These are phyloP conservation scores for Beauveria sp. DNA, from an alignment of 2,329 filamentous ascomycete genomes.

Conservation along the genomic window DNA sequence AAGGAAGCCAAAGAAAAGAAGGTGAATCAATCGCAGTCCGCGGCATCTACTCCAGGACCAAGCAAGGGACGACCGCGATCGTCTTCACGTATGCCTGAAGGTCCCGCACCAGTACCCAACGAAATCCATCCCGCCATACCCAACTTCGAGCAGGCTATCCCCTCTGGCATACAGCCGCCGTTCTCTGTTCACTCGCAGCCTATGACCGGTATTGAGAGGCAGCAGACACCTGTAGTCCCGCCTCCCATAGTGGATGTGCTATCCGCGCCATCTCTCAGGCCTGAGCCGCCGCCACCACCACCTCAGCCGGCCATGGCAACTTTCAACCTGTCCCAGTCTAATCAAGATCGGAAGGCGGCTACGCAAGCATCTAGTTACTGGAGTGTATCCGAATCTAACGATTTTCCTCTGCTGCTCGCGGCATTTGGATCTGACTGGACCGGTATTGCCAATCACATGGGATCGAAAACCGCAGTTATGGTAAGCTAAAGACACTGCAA, in stretches of 20 bases:
- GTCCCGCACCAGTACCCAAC: conserved; percentile 23
- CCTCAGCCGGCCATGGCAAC: conserved; percentile 40
- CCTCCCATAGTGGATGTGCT: conserved; percentile 44
- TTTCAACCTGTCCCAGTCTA: conserved; percentile 40
- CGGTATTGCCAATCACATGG: conserved; percentile 70
- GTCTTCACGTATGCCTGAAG: conserved; percentile 43
- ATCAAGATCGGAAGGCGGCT: conserved; percentile 43
- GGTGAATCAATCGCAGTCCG: conserved; percentile 37
- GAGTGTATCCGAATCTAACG: conserved; percentile 74
- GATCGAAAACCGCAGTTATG: conserved; percentile 81
- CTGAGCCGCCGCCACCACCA: conserved; percentile 40
- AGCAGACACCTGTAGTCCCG: conserved; percentile 12
- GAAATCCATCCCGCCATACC: conserved; percentile 33
- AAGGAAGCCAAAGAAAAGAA: conserved; percentile 32
- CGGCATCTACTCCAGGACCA: conserved; percentile 32
- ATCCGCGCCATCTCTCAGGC: conserved; percentile 48
- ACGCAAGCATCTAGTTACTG: conserved; percentile 72
- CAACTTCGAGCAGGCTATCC: conserved; percentile 36
- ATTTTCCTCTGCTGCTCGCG: conserved; percentile 64
- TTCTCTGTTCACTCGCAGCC: conserved; percentile 29
- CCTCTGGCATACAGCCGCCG: conserved; percentile 33
- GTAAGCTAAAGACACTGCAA: conserved; percentile 29
- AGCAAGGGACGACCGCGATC: conserved; percentile 46
- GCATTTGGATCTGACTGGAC: conserved; percentile 75
- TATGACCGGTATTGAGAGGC: conserved; percentile 15